Conservation (phyloP, 2,329 filamentous ascomycete species). For the Pseudogymnoascus sp. region DNA sequence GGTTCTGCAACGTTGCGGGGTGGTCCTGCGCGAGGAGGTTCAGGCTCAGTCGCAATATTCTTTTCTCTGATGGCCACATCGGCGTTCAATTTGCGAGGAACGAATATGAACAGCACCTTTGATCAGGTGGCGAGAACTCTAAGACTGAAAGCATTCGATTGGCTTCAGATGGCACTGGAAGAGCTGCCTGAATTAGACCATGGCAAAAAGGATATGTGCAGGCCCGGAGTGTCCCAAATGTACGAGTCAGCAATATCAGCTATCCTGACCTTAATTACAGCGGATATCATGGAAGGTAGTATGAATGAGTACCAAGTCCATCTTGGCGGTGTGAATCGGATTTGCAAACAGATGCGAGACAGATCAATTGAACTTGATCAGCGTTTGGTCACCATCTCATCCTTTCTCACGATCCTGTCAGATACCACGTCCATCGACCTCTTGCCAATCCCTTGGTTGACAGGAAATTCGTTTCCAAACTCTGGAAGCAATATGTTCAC, state of each 20-base stretch:
- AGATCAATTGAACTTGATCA: not conserved
- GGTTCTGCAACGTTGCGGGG: not conserved
- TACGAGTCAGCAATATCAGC: not conserved
- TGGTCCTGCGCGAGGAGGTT: not conserved
- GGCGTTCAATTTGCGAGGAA: not conserved
- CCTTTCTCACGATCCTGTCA: not conserved
- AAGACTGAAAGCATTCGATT: not conserved
- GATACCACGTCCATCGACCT: not conserved
- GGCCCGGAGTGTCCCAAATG: not conserved
- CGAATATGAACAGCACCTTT: not conserved
- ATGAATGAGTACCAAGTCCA: not conserved
- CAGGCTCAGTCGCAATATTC: not conserved
- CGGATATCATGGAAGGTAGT: not conserved
- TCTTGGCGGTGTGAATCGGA: not conserved
- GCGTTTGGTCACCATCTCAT: not conserved
- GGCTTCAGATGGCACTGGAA: not conserved
- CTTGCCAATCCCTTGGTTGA: not conserved
- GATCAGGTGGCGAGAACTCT: not conserved
- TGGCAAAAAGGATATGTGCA: not conserved
- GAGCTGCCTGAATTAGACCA: not conserved
- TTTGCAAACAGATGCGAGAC: not conserved
- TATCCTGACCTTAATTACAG: not conserved
- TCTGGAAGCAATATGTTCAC: not conserved
- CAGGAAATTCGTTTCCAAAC: not conserved
- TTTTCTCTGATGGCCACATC: not conserved